These are phyloP conservation scores for Amniculicola lignicola DNA, from an alignment of 495 filamentous ascomycete species.

Conservation along the genomic window DNA sequence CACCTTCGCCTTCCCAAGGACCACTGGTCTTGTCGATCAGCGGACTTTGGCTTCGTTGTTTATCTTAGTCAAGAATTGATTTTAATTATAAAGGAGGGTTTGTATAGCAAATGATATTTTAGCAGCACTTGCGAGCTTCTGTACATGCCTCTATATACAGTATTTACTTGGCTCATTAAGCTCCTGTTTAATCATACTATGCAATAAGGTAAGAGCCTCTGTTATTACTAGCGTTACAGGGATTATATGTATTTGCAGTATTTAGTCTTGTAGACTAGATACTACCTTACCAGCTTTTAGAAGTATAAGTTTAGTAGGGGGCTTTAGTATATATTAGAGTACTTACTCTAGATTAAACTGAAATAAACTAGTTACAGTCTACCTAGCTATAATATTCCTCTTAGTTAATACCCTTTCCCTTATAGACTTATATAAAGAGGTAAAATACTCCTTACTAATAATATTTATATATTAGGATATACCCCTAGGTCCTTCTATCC, in stretches of 20 bases:
- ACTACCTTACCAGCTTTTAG: neutral
- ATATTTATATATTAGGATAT: no score
- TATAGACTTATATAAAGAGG: no score
- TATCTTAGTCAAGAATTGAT: no score
- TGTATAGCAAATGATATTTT: slow-evolving; percentile 7
- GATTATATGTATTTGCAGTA: neutral
- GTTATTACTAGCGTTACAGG: slow-evolving; percentile 5
- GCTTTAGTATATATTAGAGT: no score
- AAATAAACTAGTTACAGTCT: no score
- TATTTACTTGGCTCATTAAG: slow-evolving; percentile 1
- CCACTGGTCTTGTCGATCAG: neutral
- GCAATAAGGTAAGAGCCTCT: neutral
- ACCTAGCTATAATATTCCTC: no score
- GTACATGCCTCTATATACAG: neutral
- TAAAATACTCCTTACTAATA: no score
- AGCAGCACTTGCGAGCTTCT: slow-evolving; percentile 9
- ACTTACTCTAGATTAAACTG: no score
- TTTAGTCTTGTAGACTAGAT: neutral
- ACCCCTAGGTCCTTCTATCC: no score
- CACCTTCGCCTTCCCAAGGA: neutral
- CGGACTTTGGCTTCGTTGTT: slow-evolving; percentile 1
- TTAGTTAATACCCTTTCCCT: no score
- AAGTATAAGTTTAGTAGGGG: no score
- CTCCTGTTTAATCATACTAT: neutral
- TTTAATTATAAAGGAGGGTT: slow-evolving; percentile 3